Evolutionary conservation across 805 yeast genomes (phyloP).

Genomic region (Lipomyces oligophaga): DNA sequence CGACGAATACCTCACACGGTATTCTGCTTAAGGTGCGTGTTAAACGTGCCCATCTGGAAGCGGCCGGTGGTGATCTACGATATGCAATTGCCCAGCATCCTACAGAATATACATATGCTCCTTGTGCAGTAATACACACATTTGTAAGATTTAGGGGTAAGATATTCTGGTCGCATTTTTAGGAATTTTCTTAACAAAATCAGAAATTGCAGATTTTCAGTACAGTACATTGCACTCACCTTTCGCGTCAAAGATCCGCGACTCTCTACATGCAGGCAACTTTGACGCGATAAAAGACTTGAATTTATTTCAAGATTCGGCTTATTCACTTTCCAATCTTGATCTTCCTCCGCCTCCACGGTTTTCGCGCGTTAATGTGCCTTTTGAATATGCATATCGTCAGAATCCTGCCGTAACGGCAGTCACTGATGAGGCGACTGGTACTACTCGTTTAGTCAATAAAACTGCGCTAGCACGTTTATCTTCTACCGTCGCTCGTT

Average conservation of each 20-base stretch:
- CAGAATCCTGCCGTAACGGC: slow-evolving; percentile 61
- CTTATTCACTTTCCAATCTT: slow-evolving; percentile 37
- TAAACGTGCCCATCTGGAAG: slow-evolving; percentile 33
- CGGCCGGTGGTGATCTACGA: slow-evolving; percentile 43
- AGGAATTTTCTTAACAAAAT: neutral
- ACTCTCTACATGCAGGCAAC: slow-evolving; percentile 45
- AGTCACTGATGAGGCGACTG: slow-evolving; percentile 54
- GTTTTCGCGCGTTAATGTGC: slow-evolving; percentile 70
- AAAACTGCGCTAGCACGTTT: slow-evolving; percentile 34
- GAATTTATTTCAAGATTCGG: slow-evolving; percentile 28
- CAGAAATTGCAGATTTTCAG: slow-evolving; percentile 43
- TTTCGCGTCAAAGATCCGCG: slow-evolving; percentile 39
- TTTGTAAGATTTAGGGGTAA: slow-evolving; percentile 77
- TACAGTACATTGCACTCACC: slow-evolving; percentile 55
- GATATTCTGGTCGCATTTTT: slow-evolving; percentile 45
- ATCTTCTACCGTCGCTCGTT: slow-evolving; percentile 35
- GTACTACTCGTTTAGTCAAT: slow-evolving; percentile 37
- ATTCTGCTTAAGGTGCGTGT: slow-evolving; percentile 38
- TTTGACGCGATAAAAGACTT: slow-evolving; percentile 42
- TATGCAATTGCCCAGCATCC: slow-evolving; percentile 64
- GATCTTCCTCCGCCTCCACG: slow-evolving; percentile 84
- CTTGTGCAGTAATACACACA: slow-evolving; percentile 63
- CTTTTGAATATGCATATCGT: slow-evolving; percentile 71
- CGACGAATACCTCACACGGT: slow-evolving; percentile 28
- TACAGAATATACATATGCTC: slow-evolving; percentile 46